phyloP scores from a whole-genome alignment of 2,329 filamentous ascomycete species.

The Hypoxylon sp. region DNA sequence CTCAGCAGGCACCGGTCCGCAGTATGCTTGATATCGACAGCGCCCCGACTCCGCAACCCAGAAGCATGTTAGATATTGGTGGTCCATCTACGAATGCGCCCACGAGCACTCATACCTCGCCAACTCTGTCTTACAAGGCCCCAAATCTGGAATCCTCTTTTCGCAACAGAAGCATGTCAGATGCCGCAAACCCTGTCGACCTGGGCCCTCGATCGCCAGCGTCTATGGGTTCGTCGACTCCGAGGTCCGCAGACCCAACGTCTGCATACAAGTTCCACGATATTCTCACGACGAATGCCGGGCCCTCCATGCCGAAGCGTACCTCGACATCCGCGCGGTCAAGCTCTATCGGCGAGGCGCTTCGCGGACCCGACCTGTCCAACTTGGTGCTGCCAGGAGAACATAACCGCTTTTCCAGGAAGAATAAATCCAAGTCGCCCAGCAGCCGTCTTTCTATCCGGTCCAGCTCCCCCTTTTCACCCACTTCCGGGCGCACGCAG shows the following conservation, averaged over 20 bases:
- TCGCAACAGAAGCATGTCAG: conserved; percentile 63
- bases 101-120: conserved; percentile 57
- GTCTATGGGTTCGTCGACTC: conserved; percentile 28
- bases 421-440: conserved; percentile 62
- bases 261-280: conserved; percentile 68
- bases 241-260: conserved; percentile 52
- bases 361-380: conserved; percentile 60
- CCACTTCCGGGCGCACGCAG: conserved; percentile 47
- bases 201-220: conserved; percentile 53
- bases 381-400: conserved; percentile 59
- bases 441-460: conserved; percentile 58
- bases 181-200: conserved; percentile 58
- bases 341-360: conserved; percentile 60
- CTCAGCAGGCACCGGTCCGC: conserved; percentile 62
- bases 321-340: conserved; percentile 43
- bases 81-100: conserved; percentile 47
- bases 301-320: conserved; percentile 54
- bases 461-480: conserved; percentile 56
- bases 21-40: conserved; percentile 71
- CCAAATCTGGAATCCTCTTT: conserved; percentile 42
- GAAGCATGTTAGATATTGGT: conserved; percentile 63
- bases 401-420: conserved; percentile 52
- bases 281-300: conserved; percentile 62
- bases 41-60: conserved; percentile 51
- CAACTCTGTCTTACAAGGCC: conserved; percentile 51